Conservation (phyloP, 2,329 filamentous ascomycete genomes). For the Macrophomina tecta region DNA sequence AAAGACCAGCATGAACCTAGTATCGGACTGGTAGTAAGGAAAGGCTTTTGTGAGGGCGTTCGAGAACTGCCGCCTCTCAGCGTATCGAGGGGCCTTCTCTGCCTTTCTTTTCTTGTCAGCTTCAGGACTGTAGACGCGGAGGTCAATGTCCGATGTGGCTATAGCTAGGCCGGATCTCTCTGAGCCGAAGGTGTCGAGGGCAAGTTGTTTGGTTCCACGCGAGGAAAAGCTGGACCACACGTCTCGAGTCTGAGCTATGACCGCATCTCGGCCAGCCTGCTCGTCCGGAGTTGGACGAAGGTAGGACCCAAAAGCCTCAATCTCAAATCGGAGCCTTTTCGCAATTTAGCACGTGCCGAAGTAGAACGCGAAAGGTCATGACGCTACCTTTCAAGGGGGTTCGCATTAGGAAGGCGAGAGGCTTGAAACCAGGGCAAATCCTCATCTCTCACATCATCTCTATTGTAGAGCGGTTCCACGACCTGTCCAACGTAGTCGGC, state of each 20-base stretch:
- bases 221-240: slow-evolving; percentile 32
- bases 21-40: slow-evolving; percentile 29
- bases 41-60: not conserved
- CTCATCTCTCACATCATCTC: not conserved
- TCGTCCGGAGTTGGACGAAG: slow-evolving; percentile 53
- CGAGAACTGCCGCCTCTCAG: not conserved
- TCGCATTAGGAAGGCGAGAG: not conserved
- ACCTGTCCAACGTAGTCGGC: slow-evolving; percentile 13
- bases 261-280: slow-evolving; percentile 41
- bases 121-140: slow-evolving; percentile 43
- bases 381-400: not conserved
- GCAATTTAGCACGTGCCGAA: not conserved
- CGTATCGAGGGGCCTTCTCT: not conserved
- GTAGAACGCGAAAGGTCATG: not conserved
- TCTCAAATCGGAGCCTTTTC: slow-evolving; percentile 50
- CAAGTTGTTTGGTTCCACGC: not conserved
- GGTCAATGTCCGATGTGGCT: slow-evolving; percentile 62
- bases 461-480: slow-evolving; percentile 3
- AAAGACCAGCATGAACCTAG: slow-evolving; percentile 29
- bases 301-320: slow-evolving; percentile 53
- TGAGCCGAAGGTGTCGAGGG: slow-evolving; percentile 59
- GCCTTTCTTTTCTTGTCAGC: not conserved
- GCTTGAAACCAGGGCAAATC: slow-evolving; percentile 19
- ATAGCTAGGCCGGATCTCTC: slow-evolving; percentile 58
- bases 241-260: slow-evolving; percentile 35